A percentile compares a stretch with the other conserved stretches of the same genome.
These are phyloP conservation scores for Ambrosiella beaveri DNA, from an alignment of 2,329 filamentous ascomycete species.

Conservation along the genomic window DNA sequence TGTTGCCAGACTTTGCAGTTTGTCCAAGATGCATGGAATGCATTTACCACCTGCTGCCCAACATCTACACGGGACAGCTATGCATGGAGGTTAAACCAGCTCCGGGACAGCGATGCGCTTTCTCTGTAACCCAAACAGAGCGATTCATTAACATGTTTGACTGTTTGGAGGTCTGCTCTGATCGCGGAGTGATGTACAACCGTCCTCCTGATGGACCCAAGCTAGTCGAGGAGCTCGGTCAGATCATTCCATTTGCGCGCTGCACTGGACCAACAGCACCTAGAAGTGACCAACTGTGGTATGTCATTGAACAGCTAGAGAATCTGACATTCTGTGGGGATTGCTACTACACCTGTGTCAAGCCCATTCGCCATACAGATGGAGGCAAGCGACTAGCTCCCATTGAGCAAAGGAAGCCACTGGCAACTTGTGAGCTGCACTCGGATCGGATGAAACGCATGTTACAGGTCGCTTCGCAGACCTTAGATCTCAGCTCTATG, in stretches of 20 bases:
- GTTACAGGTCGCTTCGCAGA: constrained; percentile 39
- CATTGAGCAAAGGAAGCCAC: constrained; percentile 42
- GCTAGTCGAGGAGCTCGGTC: constrained; percentile 46
- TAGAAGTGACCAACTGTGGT: constrained; percentile 54
- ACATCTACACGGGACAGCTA: constrained; percentile 28
- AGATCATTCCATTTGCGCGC: constrained; percentile 24
- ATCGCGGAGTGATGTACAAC: constrained; percentile 18
- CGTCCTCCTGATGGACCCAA: constrained; percentile 36
- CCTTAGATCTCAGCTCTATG: constrained; percentile 5
- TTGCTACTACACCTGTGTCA: constrained; percentile 50
- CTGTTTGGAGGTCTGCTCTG: constrained; percentile 33
- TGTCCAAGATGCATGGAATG: constrained; percentile 59
- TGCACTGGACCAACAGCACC: constrained; percentile 43
- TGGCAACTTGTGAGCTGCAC: constrained; percentile 57
- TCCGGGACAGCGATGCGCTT: constrained; percentile 32
- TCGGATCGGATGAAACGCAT: constrained; percentile 60
- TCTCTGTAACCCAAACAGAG: constrained; percentile 27
- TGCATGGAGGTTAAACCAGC: constrained; percentile 36
- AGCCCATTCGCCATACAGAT: constrained; percentile 52
- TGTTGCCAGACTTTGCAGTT: constrained; percentile 52
- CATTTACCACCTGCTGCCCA: constrained; percentile 40
- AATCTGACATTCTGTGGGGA: constrained; percentile 74
- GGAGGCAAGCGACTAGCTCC: constrained; percentile 36
- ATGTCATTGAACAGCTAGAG: constrained; percentile 57
- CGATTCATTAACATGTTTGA: constrained; percentile 46